phyloP scores from a whole-genome alignment of 306 rosid species.

The Arachis stenosperma region DNA sequence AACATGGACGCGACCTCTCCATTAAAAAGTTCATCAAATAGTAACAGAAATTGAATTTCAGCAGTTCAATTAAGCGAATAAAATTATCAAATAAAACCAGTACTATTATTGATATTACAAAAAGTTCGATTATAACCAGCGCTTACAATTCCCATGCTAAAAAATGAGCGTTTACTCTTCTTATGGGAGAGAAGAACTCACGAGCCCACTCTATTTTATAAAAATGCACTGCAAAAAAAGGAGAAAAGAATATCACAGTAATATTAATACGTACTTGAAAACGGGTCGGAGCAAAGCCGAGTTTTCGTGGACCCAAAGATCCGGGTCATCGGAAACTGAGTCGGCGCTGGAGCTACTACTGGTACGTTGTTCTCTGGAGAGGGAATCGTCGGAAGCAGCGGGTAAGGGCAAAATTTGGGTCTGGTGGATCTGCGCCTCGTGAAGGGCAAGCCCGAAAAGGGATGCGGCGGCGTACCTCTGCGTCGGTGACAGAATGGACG shows the following conservation, averaged over 20 bases:
- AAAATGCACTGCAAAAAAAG: background rate
- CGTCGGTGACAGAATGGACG: slow-evolving; percentile 65
- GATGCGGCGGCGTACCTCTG: slow-evolving; percentile 82
- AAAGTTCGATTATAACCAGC: too few species aligned
- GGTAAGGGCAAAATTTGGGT: slow-evolving; percentile 48
- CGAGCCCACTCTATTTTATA: too few species aligned
- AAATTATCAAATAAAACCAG: too few species aligned
- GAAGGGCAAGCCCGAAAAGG: slow-evolving; percentile 69
- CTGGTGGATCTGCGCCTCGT: slow-evolving; percentile 72
- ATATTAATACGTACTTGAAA: slow-evolving; percentile 51
- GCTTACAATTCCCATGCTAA: too few species aligned
- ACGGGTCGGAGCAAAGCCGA: slow-evolving; percentile 74
- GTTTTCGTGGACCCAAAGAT: slow-evolving; percentile 67
- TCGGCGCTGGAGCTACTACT: slow-evolving; percentile 61
- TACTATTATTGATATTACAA: too few species aligned
- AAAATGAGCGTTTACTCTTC: too few species aligned
- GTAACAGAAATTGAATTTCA: too few species aligned
- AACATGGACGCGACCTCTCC: too few species aligned
- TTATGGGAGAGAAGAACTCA: too few species aligned
- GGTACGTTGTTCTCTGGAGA: slow-evolving; percentile 43
- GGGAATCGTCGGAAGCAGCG: slow-evolving; percentile 28
- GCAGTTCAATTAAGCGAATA: too few species aligned
- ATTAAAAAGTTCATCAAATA: too few species aligned
- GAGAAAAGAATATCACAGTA: background rate
- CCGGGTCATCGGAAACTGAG: slow-evolving; percentile 69